Evolutionary conservation across 495 filamentous ascomycete genomes (phyloP), one percentile per base, ranked within the genome.

Genomic region (Lasiosphaeria miniovina): DNA sequence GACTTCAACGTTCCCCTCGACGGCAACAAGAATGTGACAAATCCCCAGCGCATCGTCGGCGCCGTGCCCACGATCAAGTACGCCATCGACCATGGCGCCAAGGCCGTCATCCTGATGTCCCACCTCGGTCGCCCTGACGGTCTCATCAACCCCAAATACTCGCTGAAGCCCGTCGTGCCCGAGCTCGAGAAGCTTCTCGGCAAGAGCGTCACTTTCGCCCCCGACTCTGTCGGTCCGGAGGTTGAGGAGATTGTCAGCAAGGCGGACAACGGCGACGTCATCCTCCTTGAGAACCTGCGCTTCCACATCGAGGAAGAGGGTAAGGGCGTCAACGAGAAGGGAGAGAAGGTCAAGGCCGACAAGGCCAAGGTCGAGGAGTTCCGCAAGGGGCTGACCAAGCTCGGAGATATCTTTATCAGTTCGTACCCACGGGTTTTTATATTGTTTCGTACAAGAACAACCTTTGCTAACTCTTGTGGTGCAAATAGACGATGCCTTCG

Each of bases 1-100:
- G 94, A 99, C 82, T 99, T 99, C 86, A 99, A 99, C 79, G 94
- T 99, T 53, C 94, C 94, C 64, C 90, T 97, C 72, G 90, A 98
- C 71, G 83, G 80, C 63, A 79, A 92, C 61, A 89, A 89, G 81
- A 91, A 93, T n/a, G 84, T 97, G 73, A 97, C 94, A 73, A 98
- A 98, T 84, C 89, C 87, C 75, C 95, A 98, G 77, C 93, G 94
- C 77, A 98, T 99, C 68, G 93, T 91, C 72, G 94, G 94, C 71
- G 94, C 94, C 69, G 77, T 98, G 65, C 94, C 95, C 69, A 96
- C 94, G 61, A 98, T 99, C 82, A 96, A 96, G 80, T 93, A 99
- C 75, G 95, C 94, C 74, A 81, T 93, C 71, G 91, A 97, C 66
- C 73, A 97, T 79, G 89, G 89, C 66, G 95, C 95, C 71, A 97